These are phyloP conservation scores for Brasilioporus rufonigricans DNA, from an alignment of 768 basidiomycete species.

Conservation along the genomic window DNA sequence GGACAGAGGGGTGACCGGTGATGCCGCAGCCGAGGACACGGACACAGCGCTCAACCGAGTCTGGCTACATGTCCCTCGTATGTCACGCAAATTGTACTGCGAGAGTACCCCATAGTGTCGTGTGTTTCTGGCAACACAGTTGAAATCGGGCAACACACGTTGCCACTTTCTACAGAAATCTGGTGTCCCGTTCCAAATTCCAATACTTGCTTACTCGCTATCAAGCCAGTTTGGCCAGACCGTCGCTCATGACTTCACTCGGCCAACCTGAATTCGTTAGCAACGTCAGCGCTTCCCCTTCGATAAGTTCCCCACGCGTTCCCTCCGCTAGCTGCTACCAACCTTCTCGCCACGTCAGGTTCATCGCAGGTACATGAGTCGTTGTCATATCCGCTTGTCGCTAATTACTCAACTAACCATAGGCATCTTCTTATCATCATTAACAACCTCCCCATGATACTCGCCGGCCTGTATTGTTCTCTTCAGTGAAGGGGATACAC, in stretches of 20 bases:
- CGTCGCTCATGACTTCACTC: too few relatives aligned
- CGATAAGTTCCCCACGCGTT: too few relatives aligned
- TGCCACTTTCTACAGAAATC: too few relatives aligned
- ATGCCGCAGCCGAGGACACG: neutral
- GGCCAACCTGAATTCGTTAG: too few relatives aligned
- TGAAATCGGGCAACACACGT: too few relatives aligned
- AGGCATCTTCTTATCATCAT: slow-evolving; percentile 1
- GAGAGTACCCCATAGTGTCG: neutral
- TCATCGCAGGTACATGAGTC: neutral
- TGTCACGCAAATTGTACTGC: neutral
- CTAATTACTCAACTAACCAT: neutral
- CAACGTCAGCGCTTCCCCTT: neutral
- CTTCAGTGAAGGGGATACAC: neutral
- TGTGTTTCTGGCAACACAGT: too few relatives aligned
- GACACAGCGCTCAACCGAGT: neutral
- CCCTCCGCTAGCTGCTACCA: neutral
- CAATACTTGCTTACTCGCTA: neutral
- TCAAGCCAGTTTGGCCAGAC: neutral
- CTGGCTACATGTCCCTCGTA: neutral
- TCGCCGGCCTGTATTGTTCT: neutral
- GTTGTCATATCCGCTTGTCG: too few relatives aligned
- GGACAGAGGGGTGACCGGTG: neutral
- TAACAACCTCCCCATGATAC: neutral
- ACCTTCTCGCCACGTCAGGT: neutral
- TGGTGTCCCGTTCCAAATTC: too few relatives aligned